Percentiles rank a stretch among this genome's conserved stretches.
Evolutionary conservation across 2,329 filamentous ascomycete species (phyloP).

Genomic region (Epichloe coenophiala): DNA sequence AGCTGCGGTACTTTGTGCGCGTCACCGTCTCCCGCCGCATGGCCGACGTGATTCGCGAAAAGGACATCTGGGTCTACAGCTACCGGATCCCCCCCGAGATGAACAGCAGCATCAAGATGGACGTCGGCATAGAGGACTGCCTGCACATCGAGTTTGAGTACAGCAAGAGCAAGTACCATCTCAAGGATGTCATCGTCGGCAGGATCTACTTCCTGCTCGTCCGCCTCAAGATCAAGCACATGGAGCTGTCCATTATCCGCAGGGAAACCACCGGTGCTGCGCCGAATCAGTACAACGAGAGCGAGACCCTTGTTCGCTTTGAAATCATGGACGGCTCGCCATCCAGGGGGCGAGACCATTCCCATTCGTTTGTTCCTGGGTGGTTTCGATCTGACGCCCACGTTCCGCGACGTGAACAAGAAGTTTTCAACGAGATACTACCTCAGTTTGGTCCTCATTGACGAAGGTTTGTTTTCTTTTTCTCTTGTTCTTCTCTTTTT

Average conservation of each 20-base stretch:
- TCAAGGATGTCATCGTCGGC: constrained; percentile 97
- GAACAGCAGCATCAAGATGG: constrained; percentile 99
- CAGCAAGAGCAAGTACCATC: constrained; percentile 96
- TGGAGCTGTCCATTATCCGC: constrained; percentile 96
- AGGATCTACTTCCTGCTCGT: constrained; percentile 97
- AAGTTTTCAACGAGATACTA: constrained; percentile 99
- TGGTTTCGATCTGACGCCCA: constrained; percentile 93
- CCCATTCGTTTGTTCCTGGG: constrained; percentile 94
- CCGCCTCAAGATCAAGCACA: constrained; percentile 97
- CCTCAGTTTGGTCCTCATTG: constrained; percentile 86
- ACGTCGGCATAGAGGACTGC: constrained; percentile 98
- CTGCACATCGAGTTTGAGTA: constrained; percentile 99
- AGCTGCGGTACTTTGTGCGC: constrained; percentile 94
- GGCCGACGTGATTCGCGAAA: constrained; percentile 96
- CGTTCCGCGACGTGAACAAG: constrained; percentile 99
- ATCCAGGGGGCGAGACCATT: constrained; percentile 83
- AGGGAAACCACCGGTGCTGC: constrained; percentile 95
- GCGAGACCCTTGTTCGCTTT: constrained; percentile 91
- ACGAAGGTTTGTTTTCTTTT: constrained; percentile 55
- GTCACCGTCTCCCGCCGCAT: constrained; percentile 94
- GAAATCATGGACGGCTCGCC: constrained; percentile 99
- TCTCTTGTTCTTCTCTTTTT: too few relatives aligned
- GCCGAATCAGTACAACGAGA: constrained; percentile 99
- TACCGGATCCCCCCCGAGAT: constrained; percentile 97
- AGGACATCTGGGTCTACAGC: constrained; percentile 99